A percentile compares a stretch with the other conserved stretches of the same genome.
Evolutionary conservation across 2,329 filamentous ascomycete species (phyloP).

Genomic region (Colletotrichum sp.): DNA sequence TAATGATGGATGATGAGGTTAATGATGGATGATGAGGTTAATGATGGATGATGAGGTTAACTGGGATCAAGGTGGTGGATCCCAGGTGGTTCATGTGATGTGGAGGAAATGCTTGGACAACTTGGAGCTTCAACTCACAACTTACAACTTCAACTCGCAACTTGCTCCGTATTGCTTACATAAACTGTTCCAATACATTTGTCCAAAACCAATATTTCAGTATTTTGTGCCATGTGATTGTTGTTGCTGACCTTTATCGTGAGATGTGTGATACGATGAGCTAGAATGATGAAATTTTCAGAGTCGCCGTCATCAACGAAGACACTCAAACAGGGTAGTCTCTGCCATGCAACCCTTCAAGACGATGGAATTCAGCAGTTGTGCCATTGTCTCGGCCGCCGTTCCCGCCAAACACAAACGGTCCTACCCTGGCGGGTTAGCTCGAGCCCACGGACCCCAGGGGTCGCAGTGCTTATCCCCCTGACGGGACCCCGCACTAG

Average conservation of each 20-base stretch:
- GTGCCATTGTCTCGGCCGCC: background rate
- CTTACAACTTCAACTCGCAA: background rate
- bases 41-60: background rate
- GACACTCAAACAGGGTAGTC: background rate
- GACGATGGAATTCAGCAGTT: background rate
- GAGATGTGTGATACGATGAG: background rate
- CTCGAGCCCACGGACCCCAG: background rate
- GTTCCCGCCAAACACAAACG: background rate
- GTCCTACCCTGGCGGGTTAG: background rate
- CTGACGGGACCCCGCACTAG: conserved; percentile 15
- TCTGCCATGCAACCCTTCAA: background rate
- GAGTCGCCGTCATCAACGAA: background rate
- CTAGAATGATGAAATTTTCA: accelerated
- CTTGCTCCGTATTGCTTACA: background rate
- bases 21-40: background rate
- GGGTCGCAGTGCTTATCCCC: background rate
- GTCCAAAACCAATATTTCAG: background rate
- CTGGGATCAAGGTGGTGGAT: background rate
- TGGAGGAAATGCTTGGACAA: background rate
- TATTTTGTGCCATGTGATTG: background rate
- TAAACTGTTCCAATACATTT: background rate
- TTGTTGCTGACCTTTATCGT: background rate
- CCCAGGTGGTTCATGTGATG: background rate
- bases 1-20: background rate
- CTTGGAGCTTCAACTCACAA: background rate